These are phyloP conservation scores for Ceratobasidium sp. DNA, from an alignment of 1,284 basidiomycete species.

Conservation along the genomic window DNA sequence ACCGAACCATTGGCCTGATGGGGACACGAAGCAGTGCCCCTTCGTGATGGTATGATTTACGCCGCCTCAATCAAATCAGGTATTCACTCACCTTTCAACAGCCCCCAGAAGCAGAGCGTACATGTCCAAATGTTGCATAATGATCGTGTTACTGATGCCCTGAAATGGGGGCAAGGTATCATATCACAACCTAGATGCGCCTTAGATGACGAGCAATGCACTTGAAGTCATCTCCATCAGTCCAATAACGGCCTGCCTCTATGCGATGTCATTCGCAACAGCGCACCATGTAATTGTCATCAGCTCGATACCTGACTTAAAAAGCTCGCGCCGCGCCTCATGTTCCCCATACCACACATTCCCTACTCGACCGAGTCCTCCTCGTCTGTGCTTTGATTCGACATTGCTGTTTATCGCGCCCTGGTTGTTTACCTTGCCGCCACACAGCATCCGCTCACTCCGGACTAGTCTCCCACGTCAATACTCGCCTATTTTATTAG, in stretches of 20 bases:
- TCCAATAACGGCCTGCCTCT: constrained; percentile 19
- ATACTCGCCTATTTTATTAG: background rate
- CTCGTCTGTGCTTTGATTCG: background rate
- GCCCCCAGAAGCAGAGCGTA: constrained; percentile 13
- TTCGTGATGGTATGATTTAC: constrained; percentile 23
- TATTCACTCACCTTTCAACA: background rate
- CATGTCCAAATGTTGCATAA: constrained; percentile 21
- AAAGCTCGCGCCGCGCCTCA: constrained; percentile 18
- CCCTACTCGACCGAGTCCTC: background rate
- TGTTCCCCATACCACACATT: background rate
- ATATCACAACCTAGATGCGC: constrained; percentile 21
- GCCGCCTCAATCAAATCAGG: constrained; percentile 1
- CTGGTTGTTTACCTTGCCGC: background rate
- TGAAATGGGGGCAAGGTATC: constrained; percentile 30
- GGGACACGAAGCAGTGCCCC: constrained; percentile 10
- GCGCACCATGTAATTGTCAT: background rate
- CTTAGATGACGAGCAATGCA: background rate
- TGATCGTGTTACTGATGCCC: constrained; percentile 24
- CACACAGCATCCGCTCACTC: background rate
- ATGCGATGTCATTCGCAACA: constrained; percentile 1
- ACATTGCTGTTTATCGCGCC: background rate
- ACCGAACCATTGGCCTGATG: constrained; percentile 3
- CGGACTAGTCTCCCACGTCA: background rate
- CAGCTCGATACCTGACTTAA: constrained; percentile 1
- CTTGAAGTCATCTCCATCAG: constrained; percentile 17